Base-by-base conservation (phyloP, 1,284 basidiomycete genomes). In the Cutaneotrichosporon cavernicola region DNA sequence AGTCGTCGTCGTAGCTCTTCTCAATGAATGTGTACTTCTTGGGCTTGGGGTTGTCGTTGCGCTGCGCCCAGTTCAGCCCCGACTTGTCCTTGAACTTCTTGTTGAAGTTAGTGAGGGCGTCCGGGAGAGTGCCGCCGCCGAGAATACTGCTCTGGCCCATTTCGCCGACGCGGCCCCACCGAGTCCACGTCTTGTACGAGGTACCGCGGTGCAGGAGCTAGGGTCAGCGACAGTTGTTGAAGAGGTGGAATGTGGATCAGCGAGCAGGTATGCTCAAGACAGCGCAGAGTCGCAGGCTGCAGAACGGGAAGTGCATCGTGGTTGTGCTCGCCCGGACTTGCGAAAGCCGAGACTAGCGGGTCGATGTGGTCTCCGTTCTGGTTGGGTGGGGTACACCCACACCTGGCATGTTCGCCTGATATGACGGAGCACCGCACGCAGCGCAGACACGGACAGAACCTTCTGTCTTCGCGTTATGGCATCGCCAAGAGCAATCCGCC, bases 31-130 rank as follows among this genome's bases (percentile, higher is more conserved):
- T 63, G 63, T 69, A 69, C 65, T 69, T 69, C 50, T 61, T 60
- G 18, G 32, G 6, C 58, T 63, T 66, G 43, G 58, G 46, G 3
- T 36, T 6, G 21, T 58, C 47, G 10, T 50, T 26, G 10, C 67
- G 66, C 36, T 62, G 56, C 6, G 34, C 62, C 64, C 64, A 70
- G 18, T 34, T 26, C n/a, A 65, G 56, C 16, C 64, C 66, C 4
- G 62, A 62, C 66, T 69, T 69, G 62, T 67, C 65, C 64, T 67
- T 69, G 62, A 68, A 68, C 64, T 68, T 68, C 9, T 64, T 65
- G 8, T 60, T 46, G 30, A 65, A 69, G 38, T 65, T 30, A 31
- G 36, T 32, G 14, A 60, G 36, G 13, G 68, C 65, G 34, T 52
- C 34, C 8, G 30, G 32, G 16, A 62, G 18, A 1, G 56, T n/a